phyloP scores from a whole-genome alignment of 257 asterid species.

The Leonotis leonurus region DNA sequence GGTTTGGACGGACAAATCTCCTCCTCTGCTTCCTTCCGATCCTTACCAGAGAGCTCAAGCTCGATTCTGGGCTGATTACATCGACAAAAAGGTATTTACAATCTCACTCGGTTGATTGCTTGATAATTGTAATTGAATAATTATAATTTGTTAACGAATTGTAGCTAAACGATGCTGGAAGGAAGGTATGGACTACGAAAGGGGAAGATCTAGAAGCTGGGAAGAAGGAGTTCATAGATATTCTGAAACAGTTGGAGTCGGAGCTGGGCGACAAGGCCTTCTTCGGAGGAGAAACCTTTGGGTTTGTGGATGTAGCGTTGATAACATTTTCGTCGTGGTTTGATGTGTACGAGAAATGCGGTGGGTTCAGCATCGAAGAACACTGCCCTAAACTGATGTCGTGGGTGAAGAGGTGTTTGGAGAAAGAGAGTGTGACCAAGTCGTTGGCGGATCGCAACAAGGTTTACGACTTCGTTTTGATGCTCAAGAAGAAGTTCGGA shows the following conservation, averaged over 20 bases:
- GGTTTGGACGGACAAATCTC: slow-evolving; percentile 32
- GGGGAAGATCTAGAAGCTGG: background rate
- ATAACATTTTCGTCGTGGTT: background rate
- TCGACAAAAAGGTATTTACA: background rate
- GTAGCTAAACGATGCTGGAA: background rate
- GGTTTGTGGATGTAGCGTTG: background rate
- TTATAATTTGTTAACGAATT: background rate
- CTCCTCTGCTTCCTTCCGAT: slow-evolving; percentile 39
- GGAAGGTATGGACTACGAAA: background rate
- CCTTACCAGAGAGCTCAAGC: slow-evolving; percentile 27
- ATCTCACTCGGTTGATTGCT: too few relatives aligned
- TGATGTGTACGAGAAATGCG: background rate
- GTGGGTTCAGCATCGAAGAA: background rate
- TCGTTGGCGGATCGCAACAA: background rate
- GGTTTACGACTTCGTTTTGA: background rate
- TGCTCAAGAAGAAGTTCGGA: background rate
- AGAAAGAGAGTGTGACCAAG: background rate
- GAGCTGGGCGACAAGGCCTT: background rate
- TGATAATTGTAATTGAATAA: too few relatives aligned
- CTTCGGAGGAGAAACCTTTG: background rate
- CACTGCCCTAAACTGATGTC: background rate
- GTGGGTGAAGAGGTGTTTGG: slow-evolving; percentile 3
- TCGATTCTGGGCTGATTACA: background rate
- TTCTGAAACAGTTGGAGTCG: background rate
- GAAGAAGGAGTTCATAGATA: background rate